Evolutionary conservation across 2,329 filamentous ascomycete genomes (phyloP).

Genomic region (Ascochyta pisi): DNA sequence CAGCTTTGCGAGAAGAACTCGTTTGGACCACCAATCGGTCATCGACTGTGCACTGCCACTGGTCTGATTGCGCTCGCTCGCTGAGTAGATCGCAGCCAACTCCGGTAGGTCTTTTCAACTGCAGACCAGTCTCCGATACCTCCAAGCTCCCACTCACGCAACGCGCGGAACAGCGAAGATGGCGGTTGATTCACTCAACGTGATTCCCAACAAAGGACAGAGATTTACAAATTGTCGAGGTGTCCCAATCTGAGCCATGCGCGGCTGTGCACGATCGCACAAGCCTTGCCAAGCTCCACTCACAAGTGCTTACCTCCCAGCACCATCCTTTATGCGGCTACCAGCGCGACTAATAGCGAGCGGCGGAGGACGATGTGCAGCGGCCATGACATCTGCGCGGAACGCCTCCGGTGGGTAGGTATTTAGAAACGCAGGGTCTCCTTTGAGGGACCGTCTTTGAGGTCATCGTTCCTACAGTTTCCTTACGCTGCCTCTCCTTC

Average conservation of each 20-base stretch:
- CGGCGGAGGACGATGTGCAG: not conserved
- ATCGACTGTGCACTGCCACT: not conserved
- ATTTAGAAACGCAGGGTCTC: constrained; percentile 4
- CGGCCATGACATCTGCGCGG: constrained; percentile 7
- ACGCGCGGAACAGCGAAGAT: no score
- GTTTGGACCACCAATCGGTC: not conserved
- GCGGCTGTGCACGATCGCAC: constrained; percentile 5
- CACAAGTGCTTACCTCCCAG: constrained; percentile 6
- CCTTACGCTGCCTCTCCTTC: not conserved
- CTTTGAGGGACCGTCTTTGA: not conserved
- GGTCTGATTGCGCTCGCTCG: not conserved
- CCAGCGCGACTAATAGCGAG: not conserved
- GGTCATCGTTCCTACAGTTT: not conserved
- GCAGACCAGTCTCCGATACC: not conserved
- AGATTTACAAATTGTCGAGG: constrained; percentile 1
- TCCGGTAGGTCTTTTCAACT: not conserved
- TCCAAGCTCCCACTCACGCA: not conserved
- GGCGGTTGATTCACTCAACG: no score
- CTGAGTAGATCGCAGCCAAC: not conserved
- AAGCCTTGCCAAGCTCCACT: constrained; percentile 15
- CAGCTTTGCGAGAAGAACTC: not conserved
- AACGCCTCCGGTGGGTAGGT: not conserved
- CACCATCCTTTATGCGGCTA: constrained; percentile 3
- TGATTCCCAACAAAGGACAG: not conserved
- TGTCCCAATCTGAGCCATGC: not conserved